These are phyloP conservation scores for Gypsophila paniculata DNA, from an alignment of 179 eudicot genomes.

Conservation along the genomic window DNA sequence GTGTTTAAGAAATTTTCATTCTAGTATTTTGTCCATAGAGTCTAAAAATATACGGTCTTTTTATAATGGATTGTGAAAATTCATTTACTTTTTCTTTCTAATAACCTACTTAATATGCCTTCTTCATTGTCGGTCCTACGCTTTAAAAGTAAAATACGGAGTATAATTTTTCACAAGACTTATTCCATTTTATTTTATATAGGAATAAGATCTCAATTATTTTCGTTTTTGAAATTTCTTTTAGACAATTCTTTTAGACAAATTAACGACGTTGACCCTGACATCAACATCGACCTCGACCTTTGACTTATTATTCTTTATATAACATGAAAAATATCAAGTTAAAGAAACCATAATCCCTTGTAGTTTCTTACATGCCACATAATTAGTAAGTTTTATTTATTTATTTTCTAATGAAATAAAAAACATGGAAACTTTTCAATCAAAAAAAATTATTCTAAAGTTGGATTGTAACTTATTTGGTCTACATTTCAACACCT, in stretches of 20 bases:
- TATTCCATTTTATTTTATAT: too few species aligned
- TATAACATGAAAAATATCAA: conserved; percentile 11
- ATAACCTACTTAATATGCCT: too few species aligned
- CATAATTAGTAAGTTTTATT: conserved; percentile 8
- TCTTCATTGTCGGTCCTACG: too few species aligned
- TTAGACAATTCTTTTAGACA: conserved; percentile 15
- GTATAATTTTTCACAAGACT: too few species aligned
- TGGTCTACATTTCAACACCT: conserved; percentile 11
- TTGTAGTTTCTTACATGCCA: conserved; percentile 12
- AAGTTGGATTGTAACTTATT: conserved; percentile 17
- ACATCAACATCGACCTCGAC: neutral
- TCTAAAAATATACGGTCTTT: too few species aligned
- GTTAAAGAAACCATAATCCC: conserved; percentile 18
- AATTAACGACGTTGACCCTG: conserved; percentile 16
- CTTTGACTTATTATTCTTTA: conserved; percentile 12
- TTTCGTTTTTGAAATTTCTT: too few species aligned
- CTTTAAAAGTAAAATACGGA: too few species aligned
- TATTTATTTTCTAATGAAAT: neutral
- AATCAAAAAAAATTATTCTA: conserved; percentile 11
- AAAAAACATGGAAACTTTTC: neutral
- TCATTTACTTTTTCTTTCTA: too few species aligned
- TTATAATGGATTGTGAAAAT: too few species aligned
- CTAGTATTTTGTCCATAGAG: too few species aligned
- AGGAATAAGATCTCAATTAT: neutral
- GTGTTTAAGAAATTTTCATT: too few species aligned